phyloP scores from a whole-genome alignment of 2,329 filamentous ascomycete species.

The Fusarium buxicola region DNA sequence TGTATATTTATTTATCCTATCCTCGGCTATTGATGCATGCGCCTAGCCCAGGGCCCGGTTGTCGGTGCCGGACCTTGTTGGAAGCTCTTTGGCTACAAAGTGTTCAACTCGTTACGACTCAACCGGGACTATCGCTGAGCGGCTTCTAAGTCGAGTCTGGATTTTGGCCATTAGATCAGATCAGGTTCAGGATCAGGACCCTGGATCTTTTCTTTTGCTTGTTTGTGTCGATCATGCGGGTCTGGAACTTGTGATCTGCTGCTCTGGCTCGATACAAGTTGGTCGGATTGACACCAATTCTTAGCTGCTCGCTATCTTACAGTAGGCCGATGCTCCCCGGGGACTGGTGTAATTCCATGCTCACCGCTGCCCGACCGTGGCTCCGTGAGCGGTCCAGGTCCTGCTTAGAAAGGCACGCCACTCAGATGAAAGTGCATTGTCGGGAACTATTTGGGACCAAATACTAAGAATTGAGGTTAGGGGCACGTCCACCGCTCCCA shows the following conservation, averaged over 20 bases:
- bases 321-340: no score
- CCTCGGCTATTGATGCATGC: background rate
- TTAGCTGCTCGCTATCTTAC: slow-evolving; percentile 29
- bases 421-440: slow-evolving; percentile 21
- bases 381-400: slow-evolving; percentile 23
- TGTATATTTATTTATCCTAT: slow-evolving; percentile 4
- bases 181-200: slow-evolving; percentile 38
- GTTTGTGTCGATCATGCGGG: slow-evolving; percentile 36
- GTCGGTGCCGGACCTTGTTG: background rate
- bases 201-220: slow-evolving; percentile 28
- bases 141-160: slow-evolving; percentile 18
- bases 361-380: slow-evolving; percentile 33
- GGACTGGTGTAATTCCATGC: slow-evolving; percentile 7
- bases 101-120: slow-evolving; percentile 16
- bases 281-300: no score
- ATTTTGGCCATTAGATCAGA: slow-evolving; percentile 28
- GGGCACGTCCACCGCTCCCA: slow-evolving; percentile 26
- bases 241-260: slow-evolving; percentile 21
- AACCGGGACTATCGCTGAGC: slow-evolving; percentile 15
- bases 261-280: slow-evolving; percentile 29
- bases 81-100: background rate
- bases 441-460: slow-evolving; percentile 5
- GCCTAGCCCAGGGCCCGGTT: background rate
- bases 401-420: slow-evolving; percentile 31
- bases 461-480: slow-evolving; percentile 13